These are phyloP conservation scores for Candida boidinii DNA, from an alignment of 805 yeast species.

Conservation along the genomic window DNA sequence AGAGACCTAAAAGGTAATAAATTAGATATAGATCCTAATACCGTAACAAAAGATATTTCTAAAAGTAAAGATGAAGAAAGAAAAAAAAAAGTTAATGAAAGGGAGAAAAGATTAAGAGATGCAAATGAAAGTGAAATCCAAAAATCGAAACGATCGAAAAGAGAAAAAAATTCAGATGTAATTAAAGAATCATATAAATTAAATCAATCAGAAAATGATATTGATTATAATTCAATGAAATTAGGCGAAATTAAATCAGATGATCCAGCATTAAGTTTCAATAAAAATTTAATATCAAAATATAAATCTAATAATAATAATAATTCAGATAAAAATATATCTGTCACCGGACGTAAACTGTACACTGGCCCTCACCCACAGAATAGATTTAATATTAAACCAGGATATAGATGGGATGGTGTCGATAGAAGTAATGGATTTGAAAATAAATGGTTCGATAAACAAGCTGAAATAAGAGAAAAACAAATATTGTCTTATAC, in stretches of 20 bases:
- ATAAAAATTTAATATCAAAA: slow-evolving; percentile 16
- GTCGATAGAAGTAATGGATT: slow-evolving; percentile 85
- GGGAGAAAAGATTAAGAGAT: slow-evolving; percentile 5
- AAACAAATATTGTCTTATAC: slow-evolving; percentile 23
- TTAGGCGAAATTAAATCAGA: slow-evolving; percentile 33
- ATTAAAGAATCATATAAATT: slow-evolving; percentile 17
- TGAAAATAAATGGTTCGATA: slow-evolving; percentile 53
- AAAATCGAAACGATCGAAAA: slow-evolving; percentile 8
- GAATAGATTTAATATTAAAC: slow-evolving; percentile 67
- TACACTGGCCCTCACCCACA: slow-evolving; percentile 49
- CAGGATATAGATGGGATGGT: slow-evolving; percentile 90
- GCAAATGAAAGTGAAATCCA: slow-evolving; percentile 5
- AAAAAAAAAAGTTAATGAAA: no score
- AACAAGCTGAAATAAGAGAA: slow-evolving; percentile 27
- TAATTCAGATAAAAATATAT: slow-evolving; percentile 8
- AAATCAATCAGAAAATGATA: slow-evolving; percentile 30
- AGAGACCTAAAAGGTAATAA: slow-evolving; percentile 57
- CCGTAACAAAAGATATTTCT: no score
- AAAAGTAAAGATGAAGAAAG: no score
- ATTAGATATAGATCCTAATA: slow-evolving; percentile 35
- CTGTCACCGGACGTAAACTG: slow-evolving; percentile 41
- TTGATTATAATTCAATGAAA: slow-evolving; percentile 26
- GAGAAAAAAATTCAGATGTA: slow-evolving; percentile 8
- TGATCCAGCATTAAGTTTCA: slow-evolving; percentile 56
- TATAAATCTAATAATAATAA: slow-evolving; percentile 7